Evolutionary conservation across 2,329 filamentous ascomycete genomes (phyloP), one percentile per base, ranked within the genome.

Genomic region (Microcera coccophila): DNA sequence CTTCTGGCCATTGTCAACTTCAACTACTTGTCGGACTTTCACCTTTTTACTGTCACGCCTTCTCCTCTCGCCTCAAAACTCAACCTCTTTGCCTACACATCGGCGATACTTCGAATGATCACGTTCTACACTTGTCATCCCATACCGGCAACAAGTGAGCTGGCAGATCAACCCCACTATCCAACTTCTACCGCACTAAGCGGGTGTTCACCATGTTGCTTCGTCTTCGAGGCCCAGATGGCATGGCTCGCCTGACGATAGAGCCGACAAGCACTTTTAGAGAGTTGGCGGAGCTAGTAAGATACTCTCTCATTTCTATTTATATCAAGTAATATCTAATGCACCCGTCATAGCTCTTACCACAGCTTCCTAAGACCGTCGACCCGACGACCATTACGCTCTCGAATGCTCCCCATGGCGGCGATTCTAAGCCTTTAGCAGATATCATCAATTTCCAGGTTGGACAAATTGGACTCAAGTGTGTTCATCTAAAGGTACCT

Each of bases 201-300:
- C 29, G 33, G 40, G 38, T 35, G 34, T 35, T 61, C 62, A 70
- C 62, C 52, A 95, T 95, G 82, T 76, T 95, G 61, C 74, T 96
- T 43, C 82, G 90, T 66, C 87, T 95, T 56, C 84, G 90, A 59
- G 90, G 90, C 63, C 89, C 87, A 52, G 90, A 96, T 71, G 93
- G 93, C 71, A 93, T 93, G 75, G 84, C 90, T 67, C 85, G 93
- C 56, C 74, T 97, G 59, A 87, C 76, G 39, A 79, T 94, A 54
- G 83, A 90, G 56, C 79, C 84, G 38, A 75, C 78, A 32, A 82
- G 87, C 50, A 82, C 83, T 1, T 95, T 97, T 63, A 72, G 70
- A 32, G 69, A 79, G n/a, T 68, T 84, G 32, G 76, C 74, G 22
- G 62, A 69, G 19, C 68, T 75, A 68, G 79, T 81, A 62, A 47